Conservation (phyloP, 805 yeast species). For the Candida palmyrensis region DNA sequence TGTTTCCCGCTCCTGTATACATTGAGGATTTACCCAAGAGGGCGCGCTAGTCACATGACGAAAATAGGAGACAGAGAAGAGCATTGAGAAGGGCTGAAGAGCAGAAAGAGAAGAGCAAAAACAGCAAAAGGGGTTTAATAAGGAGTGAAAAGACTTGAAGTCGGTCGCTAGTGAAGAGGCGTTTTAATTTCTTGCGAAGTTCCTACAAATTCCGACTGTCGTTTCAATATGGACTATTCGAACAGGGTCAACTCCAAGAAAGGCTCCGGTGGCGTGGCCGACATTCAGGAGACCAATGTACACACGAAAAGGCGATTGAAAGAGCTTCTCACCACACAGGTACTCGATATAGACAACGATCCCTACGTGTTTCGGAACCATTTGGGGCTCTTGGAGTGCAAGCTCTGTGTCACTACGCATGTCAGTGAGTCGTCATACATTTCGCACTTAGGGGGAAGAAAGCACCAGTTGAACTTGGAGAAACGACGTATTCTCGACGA, state of each 20-base stretch:
- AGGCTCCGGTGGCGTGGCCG: conserved; percentile 89
- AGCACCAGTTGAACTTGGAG: conserved; percentile 71
- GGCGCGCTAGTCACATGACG: too few species aligned
- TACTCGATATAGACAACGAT: conserved; percentile 53
- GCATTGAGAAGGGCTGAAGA: too few species aligned
- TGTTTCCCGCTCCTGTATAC: too few species aligned
- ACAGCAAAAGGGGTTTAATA: too few species aligned
- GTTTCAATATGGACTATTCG: conserved; percentile 72
- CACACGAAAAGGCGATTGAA: conserved; percentile 65
- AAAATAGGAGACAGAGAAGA: too few species aligned
- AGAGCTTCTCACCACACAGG: conserved; percentile 49
- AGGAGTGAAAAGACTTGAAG: too few species aligned
- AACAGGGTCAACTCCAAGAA: conserved; percentile 86
- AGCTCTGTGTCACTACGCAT: conserved; percentile 80
- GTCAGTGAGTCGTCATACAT: conserved; percentile 74
- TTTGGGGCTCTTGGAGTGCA: conserved; percentile 80
- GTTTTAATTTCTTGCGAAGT: too few species aligned
- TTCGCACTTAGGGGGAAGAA: conserved; percentile 78
- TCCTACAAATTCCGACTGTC: background rate
- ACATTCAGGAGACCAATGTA: conserved; percentile 60
- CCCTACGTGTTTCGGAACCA: conserved; percentile 85
- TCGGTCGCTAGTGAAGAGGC: too few species aligned
- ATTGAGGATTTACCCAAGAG: too few species aligned
- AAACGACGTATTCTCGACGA: conserved; percentile 44
- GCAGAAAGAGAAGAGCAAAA: too few species aligned